phyloP scores from a whole-genome alignment of 1,284 basidiomycete species.

The Rhodotorula glutinis region DNA sequence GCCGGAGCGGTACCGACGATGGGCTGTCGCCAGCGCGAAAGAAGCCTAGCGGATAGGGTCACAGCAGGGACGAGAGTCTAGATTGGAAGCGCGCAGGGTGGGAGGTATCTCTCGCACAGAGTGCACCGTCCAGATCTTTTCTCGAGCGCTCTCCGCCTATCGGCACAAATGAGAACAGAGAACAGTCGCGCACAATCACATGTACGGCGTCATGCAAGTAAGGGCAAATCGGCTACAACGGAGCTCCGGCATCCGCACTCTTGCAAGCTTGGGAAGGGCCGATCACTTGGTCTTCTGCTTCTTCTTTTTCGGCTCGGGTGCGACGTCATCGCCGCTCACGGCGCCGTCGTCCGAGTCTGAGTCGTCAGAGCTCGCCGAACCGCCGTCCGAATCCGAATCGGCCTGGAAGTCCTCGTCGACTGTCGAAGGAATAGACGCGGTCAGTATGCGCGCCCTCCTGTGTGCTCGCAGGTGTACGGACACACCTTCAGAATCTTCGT shows the following conservation, averaged over 20 bases:
- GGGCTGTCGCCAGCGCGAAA: background rate
- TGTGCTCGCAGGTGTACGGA: background rate
- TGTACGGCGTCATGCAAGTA: too few species aligned
- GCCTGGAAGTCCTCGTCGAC: constrained; percentile 86
- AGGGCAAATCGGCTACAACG: too few species aligned
- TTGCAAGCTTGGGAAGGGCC: too few species aligned
- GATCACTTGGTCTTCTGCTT: constrained; percentile 43
- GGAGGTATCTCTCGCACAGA: too few species aligned
- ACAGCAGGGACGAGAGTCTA: too few species aligned
- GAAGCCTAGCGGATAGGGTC: background rate
- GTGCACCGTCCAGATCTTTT: too few species aligned
- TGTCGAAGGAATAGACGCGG: constrained; percentile 31
- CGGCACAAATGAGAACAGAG: too few species aligned
- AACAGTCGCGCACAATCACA: too few species aligned
- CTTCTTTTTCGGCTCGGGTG: constrained; percentile 56
- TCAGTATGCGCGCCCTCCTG: too few species aligned
- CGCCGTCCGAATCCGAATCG: constrained; percentile 63
- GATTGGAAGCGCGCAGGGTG: too few species aligned
- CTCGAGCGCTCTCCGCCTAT: too few species aligned
- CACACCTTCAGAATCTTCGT: constrained; percentile 46
- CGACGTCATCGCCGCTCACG: constrained; percentile 62
- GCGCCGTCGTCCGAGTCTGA: constrained; percentile 52
- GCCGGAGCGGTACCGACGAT: background rate
- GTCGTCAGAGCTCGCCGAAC: constrained; percentile 69
- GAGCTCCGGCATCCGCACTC: too few species aligned